Evolutionary conservation across 352 stramenopile species (phyloP), one percentile per base, ranked within the genome.

Genomic region (Globisporangium ultimum): DNA sequence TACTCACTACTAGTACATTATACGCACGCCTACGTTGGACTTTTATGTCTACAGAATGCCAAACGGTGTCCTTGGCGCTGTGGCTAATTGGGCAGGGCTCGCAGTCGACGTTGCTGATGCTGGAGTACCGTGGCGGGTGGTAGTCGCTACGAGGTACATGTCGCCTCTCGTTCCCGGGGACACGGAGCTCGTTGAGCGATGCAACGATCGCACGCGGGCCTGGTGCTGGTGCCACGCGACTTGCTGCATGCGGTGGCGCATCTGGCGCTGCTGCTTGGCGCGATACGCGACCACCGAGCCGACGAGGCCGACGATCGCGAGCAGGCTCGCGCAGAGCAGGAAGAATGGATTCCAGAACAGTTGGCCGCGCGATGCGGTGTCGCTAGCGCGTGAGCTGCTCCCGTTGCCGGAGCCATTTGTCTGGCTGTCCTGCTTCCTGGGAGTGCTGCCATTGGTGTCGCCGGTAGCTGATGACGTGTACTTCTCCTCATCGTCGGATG

Each of bases 331-430:
- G 3, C 62, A 59, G 10, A 60, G 70, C 22, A 77, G 69, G 42
- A 82, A 76, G 15, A 87, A 60, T 20, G 74, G 78, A 18, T 61
- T 79, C 41, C 59, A 74, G 48, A 74, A 43, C 46, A 79, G 50
- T 2, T 28, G 24, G 24, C 24, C 5, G 24, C 24, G 24, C 24
- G 24, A 28, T 28, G 24, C 24, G 5, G 5, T 5, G 24, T 28
- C 24, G 24, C 5, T 2, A 2, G 24, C 24, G 24, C 24, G 24
- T 2, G 24, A 28, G 24, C 24, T 5, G 5, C 24, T 28, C 2
- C 24, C 24, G 24, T 28, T 28, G 24, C 24, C 5, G 24, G 24
- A 28, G 24, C 24, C 24, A 5, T 5, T 28, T 28, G 24, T 5
- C 2, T 28, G 5, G 5, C 24, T 28, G 24, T 5, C 24, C 24